phyloP scores from a whole-genome alignment of 768 basidiomycete species.

The Auriculariales sp. region DNA sequence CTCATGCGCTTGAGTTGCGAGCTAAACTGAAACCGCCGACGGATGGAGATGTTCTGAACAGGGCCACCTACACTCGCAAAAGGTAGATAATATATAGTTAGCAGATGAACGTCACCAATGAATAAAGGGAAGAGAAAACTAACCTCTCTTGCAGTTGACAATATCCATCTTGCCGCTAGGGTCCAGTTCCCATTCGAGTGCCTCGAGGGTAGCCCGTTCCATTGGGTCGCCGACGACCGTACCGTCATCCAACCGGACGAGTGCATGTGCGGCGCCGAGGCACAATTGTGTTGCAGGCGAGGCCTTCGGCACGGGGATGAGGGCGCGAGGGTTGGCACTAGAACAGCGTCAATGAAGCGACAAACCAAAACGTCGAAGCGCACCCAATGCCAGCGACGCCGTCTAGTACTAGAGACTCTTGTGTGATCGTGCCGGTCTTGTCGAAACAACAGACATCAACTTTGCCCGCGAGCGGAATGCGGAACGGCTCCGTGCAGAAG shows the following conservation, averaged over 20 bases:
- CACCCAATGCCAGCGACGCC: conserved; percentile 87
- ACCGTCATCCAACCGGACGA: conserved; percentile 89
- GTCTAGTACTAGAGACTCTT: conserved; percentile 87
- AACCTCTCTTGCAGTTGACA: not conserved
- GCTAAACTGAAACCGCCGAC: conserved; percentile 94
- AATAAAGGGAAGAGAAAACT: not conserved
- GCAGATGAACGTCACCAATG: not conserved
- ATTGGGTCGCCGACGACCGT: conserved; percentile 94
- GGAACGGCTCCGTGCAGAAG: conserved; percentile 98
- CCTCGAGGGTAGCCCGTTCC: conserved; percentile 92
- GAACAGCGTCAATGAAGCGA: conserved; percentile 23
- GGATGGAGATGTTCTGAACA: conserved; percentile 43
- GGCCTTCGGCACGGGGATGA: conserved; percentile 68
- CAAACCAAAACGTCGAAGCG: conserved; percentile 14
- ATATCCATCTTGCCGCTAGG: conserved; percentile 35
- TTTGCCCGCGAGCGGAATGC: conserved; percentile 88
- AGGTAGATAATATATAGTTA: not conserved
- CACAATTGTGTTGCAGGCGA: conserved; percentile 68
- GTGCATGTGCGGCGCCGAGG: conserved; percentile 87
- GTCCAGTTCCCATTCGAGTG: conserved; percentile 73
- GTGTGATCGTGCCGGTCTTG: conserved; percentile 98
- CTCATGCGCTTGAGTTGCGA: conserved; percentile 97
- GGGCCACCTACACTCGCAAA: conserved; percentile 9
- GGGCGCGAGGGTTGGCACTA: conserved; percentile 38
- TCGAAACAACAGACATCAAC: conserved; percentile 99